Conservation (phyloP, 176 grass and related monocot genomes). For the Carex pumila region DNA sequence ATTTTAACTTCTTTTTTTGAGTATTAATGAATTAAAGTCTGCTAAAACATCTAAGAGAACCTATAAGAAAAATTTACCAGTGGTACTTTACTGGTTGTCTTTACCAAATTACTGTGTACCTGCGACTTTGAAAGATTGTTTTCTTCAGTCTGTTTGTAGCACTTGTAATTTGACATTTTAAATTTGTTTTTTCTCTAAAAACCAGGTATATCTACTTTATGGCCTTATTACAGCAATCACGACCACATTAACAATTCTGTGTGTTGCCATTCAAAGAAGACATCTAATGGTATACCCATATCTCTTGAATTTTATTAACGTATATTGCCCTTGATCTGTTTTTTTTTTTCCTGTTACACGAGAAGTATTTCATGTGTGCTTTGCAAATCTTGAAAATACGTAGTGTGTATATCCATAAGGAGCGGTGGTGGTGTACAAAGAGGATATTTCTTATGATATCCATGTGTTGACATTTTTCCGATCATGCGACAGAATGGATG, state of each 20-base stretch:
- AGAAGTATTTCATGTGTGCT: background rate
- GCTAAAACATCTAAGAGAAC: background rate
- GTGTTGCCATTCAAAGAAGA: constrained; percentile 85
- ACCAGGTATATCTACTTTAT: constrained; percentile 82
- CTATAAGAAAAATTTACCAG: background rate
- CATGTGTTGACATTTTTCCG: background rate
- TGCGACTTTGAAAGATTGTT: background rate
- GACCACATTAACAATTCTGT: constrained; percentile 56
- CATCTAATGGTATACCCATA: constrained; percentile 72
- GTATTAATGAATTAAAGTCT: background rate
- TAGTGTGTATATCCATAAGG: background rate
- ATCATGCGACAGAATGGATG: background rate
- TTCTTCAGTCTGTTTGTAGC: constrained; percentile 20
- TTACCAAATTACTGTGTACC: background rate
- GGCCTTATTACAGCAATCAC: constrained; percentile 72
- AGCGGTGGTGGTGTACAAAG: background rate
- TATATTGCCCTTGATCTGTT: background rate
- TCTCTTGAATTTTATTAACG: background rate
- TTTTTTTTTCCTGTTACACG: background rate
- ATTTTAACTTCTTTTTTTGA: background rate
- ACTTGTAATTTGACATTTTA: constrained; percentile 5
- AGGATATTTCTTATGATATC: no score
- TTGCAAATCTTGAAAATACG: background rate
- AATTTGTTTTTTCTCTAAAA: constrained; percentile 15
- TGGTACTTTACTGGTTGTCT: background rate